These are phyloP conservation scores for Arthrobotrys musiformis DNA, from an alignment of 2,329 filamentous ascomycete species.

Conservation along the genomic window DNA sequence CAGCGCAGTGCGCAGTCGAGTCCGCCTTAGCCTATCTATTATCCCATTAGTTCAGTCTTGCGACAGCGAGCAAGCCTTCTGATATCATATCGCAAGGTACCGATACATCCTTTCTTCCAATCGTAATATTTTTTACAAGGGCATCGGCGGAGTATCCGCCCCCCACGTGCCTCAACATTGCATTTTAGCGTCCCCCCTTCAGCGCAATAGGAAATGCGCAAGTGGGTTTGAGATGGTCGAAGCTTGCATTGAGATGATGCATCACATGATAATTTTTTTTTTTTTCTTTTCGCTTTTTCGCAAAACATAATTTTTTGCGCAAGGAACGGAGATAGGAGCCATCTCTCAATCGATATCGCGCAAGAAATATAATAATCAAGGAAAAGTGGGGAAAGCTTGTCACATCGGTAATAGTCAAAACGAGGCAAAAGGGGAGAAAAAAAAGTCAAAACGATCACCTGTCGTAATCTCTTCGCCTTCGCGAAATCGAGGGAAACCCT, in stretches of 20 bases:
- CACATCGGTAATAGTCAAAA: not conserved
- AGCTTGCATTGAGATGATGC: too few relatives aligned
- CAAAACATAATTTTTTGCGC: conserved; percentile 1
- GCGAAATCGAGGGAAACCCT: conserved; percentile 20
- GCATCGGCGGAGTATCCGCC: conserved; percentile 8
- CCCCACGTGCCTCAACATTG: conserved; percentile 29
- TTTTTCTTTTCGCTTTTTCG: not conserved
- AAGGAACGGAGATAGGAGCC: not conserved
- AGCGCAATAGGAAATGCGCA: not conserved
- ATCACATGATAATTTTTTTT: conserved; percentile 19
- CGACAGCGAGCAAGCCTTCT: not conserved
- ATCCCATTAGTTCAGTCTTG: too few relatives aligned
- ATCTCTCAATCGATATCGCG: conserved; percentile 11
- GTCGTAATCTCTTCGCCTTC: conserved; percentile 28
- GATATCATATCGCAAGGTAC: conserved; percentile 15
- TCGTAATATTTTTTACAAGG: not conserved
- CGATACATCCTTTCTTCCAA: conserved; percentile 9
- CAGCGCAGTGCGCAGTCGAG: too few relatives aligned
- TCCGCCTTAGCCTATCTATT: not conserved
- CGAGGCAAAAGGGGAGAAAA: not conserved
- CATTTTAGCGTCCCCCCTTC: not conserved
- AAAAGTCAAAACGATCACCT: conserved; percentile 5
- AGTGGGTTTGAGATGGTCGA: not conserved
- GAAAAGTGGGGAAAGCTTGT: conserved; percentile 8
- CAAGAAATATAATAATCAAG: not conserved